phyloP scores from a whole-genome alignment of 1,284 basidiomycete genomes.

The Ganoderma meredithae region DNA sequence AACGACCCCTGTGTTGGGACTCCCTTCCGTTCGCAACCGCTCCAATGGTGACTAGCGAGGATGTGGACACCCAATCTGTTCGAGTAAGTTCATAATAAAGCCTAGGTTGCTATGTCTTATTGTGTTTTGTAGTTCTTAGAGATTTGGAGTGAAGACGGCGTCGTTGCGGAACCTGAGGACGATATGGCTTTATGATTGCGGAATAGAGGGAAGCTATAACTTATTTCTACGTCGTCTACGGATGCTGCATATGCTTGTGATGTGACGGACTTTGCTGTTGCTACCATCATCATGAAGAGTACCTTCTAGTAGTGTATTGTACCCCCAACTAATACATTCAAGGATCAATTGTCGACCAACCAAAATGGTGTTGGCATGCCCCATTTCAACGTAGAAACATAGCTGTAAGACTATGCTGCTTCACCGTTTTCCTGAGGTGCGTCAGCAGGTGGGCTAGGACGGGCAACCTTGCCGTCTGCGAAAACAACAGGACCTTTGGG shows the following conservation, averaged over 20 bases:
- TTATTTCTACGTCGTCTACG: slow-evolving; percentile 19
- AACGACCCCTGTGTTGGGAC: slow-evolving; percentile 72
- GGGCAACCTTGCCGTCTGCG: slow-evolving; percentile 48
- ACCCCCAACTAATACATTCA: slow-evolving; percentile 22
- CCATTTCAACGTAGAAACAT: background rate
- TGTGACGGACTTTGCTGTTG: slow-evolving; percentile 24
- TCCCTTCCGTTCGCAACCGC: slow-evolving; percentile 69
- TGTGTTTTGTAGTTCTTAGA: slow-evolving; percentile 65
- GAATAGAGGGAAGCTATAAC: slow-evolving; percentile 11
- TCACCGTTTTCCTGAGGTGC: background rate
- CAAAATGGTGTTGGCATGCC: background rate
- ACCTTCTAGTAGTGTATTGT: slow-evolving; percentile 22
- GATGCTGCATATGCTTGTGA: slow-evolving; percentile 18
- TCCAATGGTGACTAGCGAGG: slow-evolving; percentile 65
- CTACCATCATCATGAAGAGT: slow-evolving; percentile 18
- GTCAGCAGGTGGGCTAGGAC: slow-evolving; percentile 22
- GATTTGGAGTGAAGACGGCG: slow-evolving; percentile 84
- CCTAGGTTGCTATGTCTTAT: slow-evolving; percentile 16
- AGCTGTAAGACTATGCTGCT: background rate
- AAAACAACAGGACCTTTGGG: slow-evolving; percentile 63
- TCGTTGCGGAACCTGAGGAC: slow-evolving; percentile 74
- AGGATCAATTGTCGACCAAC: background rate
- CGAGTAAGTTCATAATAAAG: slow-evolving; percentile 51
- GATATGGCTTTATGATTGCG: slow-evolving; percentile 29
- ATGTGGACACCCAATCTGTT: slow-evolving; percentile 62